Base-by-base conservation (phyloP, 2,329 filamentous ascomycete genomes). In the Myrmaecium sp. region DNA sequence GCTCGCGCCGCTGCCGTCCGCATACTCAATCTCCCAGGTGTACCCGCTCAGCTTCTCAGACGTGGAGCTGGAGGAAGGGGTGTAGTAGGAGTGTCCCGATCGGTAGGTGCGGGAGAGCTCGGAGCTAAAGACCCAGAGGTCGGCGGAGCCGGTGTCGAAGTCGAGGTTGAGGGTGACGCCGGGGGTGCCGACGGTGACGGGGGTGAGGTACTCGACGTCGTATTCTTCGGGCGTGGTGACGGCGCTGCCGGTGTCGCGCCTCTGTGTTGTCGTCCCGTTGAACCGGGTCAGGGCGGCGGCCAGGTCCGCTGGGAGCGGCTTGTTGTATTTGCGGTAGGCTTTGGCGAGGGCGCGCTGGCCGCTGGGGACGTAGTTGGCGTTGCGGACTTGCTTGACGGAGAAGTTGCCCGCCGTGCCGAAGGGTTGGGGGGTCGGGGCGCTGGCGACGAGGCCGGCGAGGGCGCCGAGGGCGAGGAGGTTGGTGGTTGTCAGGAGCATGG, bases 101-200 rank as follows among this genome's bases (percentile, higher is more conserved):
- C 62, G 57, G 26, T 68, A 49, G 10, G 51, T 49, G 4, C 51
- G 38, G 4, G 64, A 44, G 9, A 72, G 64, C 14, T 70, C 57
- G 11, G 57, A 58, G 0, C 72, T 76, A 49, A 74, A 77, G 21
- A 69, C 75, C 66, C 64, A 89, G 25, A 76, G 57, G 53, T 80
- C 75, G 12, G 72, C 62, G 7, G 70, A 76, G 12, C 74, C 74
- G 20, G 74, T 78, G 44, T 81, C 75, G 33, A 80, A 78, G 40
- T 78, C 65, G 9, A 79, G 47, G 35, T 60, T 62, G 28, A 55
- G 30, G 7, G 29, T 68, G 52, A 80, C 74, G 2, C 60, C 48
- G 10, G 74, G 74, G 2, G 65, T 73, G 15, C 76, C 76, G 33
- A 81, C 71, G 9, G 52, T 43, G 14, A 80, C 66, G 16, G 66